These are phyloP conservation scores for Lunularia cruciata DNA, from an alignment of 225 moss, liverwort and hornwort species.

Conservation along the genomic window DNA sequence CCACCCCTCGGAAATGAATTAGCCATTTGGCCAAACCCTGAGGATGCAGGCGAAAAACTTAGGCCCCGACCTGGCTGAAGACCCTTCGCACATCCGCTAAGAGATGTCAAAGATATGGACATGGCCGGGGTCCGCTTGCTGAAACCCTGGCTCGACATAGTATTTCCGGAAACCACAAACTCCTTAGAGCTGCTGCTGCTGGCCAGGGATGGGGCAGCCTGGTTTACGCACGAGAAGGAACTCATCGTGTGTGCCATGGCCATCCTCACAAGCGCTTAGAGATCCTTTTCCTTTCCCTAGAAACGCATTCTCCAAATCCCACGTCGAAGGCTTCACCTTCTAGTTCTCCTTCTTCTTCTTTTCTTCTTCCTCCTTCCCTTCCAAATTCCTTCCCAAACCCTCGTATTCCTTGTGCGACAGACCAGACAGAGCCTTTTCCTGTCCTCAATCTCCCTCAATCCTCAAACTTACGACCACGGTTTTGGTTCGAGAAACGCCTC, in stretches of 20 bases:
- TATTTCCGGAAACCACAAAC: background rate
- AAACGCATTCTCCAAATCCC: constrained; percentile 23
- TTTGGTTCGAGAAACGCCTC: constrained; percentile 1
- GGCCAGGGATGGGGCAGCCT: constrained; percentile 22
- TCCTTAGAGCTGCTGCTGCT: constrained; percentile 8
- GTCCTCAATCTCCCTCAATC: background rate
- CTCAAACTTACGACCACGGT: background rate
- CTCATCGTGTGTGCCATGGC: constrained; percentile 44
- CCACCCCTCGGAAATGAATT: constrained; percentile 6
- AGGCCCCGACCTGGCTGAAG: constrained; percentile 8
- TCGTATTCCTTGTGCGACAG: too few species aligned
- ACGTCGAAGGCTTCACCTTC: too few species aligned
- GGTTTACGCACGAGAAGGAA: constrained; percentile 20
- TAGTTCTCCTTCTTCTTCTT: too few species aligned
- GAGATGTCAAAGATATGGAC: background rate
- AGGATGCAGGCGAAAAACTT: constrained; percentile 5
- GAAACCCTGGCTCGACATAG: too few species aligned
- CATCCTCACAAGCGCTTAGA: constrained; percentile 20
- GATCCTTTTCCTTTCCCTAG: background rate
- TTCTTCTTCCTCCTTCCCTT: too few species aligned
- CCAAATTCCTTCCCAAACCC: too few species aligned
- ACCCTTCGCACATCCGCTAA: background rate
- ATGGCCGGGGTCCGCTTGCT: background rate
- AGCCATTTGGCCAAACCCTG: background rate
- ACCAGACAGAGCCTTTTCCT: too few species aligned